Evolutionary conservation across 2,329 filamentous ascomycete species (phyloP).

Genomic region (Ciborinia camelliae): DNA sequence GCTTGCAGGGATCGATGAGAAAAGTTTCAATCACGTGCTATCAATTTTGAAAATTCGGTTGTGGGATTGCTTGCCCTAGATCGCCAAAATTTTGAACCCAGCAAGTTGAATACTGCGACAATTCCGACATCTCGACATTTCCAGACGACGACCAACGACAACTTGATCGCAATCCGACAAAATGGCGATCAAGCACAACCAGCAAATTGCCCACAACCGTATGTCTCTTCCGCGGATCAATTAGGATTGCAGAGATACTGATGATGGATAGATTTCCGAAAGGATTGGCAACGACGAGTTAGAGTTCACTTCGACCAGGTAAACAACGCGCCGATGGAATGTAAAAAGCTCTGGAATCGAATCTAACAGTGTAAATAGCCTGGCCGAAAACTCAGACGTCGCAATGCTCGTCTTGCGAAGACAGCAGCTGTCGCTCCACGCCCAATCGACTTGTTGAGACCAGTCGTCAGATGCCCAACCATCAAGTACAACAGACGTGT

Average conservation of each 20-base stretch:
- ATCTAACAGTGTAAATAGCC: conserved; percentile 56
- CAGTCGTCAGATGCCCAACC: conserved; percentile 94
- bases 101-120: conserved; percentile 23
- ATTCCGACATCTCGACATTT: conserved; percentile 24
- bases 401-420: conserved; percentile 89
- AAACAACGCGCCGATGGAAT: conserved; percentile 42
- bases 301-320: conserved; percentile 99
- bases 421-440: conserved; percentile 92
- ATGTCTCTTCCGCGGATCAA: conserved; percentile 45
- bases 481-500: conserved; percentile 99
- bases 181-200: conserved; percentile 98
- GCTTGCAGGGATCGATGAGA: background rate
- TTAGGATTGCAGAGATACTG: conserved; percentile 35
- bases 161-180: conserved; percentile 35
- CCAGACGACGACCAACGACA: conserved; percentile 28
- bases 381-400: conserved; percentile 91
- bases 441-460: conserved; percentile 94
- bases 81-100: conserved; percentile 20
- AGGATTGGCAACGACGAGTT: conserved; percentile 99
- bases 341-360: conserved; percentile 33
- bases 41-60: conserved; percentile 21
- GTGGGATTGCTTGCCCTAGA: conserved; percentile 21
- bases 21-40: conserved; percentile 14
- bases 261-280: conserved; percentile 78
- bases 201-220: conserved; percentile 96